phyloP scores from a whole-genome alignment of 305 asterid genomes.

The Fraxinus platypoda region DNA sequence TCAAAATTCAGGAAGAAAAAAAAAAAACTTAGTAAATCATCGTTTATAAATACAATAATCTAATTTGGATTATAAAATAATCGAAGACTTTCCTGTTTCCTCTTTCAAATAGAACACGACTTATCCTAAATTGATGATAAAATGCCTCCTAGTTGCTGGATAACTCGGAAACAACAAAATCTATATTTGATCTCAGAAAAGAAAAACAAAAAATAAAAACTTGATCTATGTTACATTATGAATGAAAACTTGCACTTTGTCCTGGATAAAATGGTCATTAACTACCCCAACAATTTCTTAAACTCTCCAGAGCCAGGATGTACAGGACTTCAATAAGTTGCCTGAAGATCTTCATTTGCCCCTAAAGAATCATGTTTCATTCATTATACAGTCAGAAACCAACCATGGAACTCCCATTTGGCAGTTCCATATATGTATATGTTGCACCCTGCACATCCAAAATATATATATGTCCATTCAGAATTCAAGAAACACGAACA shows the following conservation, averaged over 20 bases:
- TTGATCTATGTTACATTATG: neutral
- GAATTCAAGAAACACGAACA: neutral
- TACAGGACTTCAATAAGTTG: neutral
- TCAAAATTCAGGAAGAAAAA: neutral
- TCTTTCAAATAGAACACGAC: neutral
- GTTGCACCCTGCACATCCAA: neutral
- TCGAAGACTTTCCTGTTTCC: neutral
- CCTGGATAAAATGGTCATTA: neutral
- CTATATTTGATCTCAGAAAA: neutral
- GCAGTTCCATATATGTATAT: neutral
- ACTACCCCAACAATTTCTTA: neutral
- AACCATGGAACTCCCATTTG: neutral
- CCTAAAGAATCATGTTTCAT: neutral
- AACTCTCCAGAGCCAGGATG: neutral
- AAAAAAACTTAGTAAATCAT: neutral
- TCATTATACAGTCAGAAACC: neutral
- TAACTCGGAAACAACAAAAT: neutral
- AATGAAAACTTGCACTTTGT: neutral
- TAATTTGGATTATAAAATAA: neutral
- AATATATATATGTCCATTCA: neutral
- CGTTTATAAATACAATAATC: neutral
- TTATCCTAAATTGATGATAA: neutral
- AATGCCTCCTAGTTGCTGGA: neutral
- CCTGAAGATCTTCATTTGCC: neutral
- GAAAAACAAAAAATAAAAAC: neutral